Base-by-base conservation (phyloP, 2,329 filamentous ascomycete species). In the Colletotrichum caudatum region DNA sequence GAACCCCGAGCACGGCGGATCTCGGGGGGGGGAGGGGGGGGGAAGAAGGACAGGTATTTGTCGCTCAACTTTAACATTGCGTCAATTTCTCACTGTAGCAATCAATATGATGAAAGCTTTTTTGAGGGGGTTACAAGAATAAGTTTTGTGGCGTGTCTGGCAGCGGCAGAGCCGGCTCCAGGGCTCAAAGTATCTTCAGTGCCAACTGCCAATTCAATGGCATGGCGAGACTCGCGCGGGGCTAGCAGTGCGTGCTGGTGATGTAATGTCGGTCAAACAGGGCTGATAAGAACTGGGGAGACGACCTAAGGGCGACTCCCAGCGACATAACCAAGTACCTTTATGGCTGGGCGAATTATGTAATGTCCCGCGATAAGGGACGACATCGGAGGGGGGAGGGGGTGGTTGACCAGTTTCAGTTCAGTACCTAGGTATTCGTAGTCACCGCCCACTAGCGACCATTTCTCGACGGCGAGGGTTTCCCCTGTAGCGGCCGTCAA, bases 301-400 rank as follows among this genome's bases (percentile, higher is more conserved):
- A 8, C 18, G 51, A 51, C 26, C 29, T 39, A 60, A 33, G 51
- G 64, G 18, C 33, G 33, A 35, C 39, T 48, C 37, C 5, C 62
- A 39, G n/a, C n/a, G 33, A 66, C n/a, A 35, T 58, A 44, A 53
- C 48, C 44, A 61, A 58, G 44, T 26, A 16, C 9, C 29, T 29
- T 29, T 29, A 3, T 14, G 16, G 46, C 46, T 69, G 37, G 59
- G 39, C 54, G 54, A 62, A 71, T 71, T 69, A 50, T 59, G 44
- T 69, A 60, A 68, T 58, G 68, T 51, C 68, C 64, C 69, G 62
- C 62, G 69, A 69, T 71, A 71, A 64, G 44, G 61, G 33, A 69
- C 69, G 65, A 71, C 69, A 69, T 71, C 69, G 65, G 69, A n/a
- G 41, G 44, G 23, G 18, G 12, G 5, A 33, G 33, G 8, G 64